Conservation (phyloP, 176 grass and related monocot genomes). For the Ananas comosus region DNA sequence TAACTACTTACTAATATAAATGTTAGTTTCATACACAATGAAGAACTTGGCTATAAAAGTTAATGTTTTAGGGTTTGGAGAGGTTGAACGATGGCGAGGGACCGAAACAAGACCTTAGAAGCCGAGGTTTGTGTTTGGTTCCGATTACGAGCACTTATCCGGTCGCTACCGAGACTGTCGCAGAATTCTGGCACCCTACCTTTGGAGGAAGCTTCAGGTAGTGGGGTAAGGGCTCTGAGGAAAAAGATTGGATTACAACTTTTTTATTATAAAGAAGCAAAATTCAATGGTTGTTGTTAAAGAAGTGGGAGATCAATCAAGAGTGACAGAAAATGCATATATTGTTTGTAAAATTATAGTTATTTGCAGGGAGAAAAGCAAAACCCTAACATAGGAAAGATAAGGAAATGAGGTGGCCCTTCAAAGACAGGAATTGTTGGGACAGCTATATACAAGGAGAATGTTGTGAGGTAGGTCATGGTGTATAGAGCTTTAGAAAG, state of each 20-base stretch:
- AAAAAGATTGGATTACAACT: not conserved
- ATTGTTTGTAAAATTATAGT: not conserved
- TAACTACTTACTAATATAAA: not conserved
- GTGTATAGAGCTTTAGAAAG: too few species aligned
- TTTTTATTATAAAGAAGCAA: not conserved
- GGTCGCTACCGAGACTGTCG: conserved; percentile 5
- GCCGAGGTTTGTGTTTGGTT: conserved; percentile 20
- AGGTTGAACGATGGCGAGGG: not conserved
- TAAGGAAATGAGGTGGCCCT: not conserved
- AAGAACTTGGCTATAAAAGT: not conserved
- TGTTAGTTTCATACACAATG: not conserved
- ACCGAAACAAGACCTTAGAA: conserved; percentile 14
- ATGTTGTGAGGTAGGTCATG: conserved; percentile 1
- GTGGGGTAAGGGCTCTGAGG: not conserved
- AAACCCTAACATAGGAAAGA: not conserved
- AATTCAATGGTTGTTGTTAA: too few species aligned
- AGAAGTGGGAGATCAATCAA: too few species aligned
- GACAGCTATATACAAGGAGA: not conserved
- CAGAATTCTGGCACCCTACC: conserved; percentile 22
- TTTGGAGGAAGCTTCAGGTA: conserved; percentile 22
- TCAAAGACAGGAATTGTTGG: not conserved
- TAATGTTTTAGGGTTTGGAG: not conserved
- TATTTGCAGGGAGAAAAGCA: too few species aligned
- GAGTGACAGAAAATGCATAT: not conserved
- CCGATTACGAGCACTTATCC: conserved; percentile 19